These are phyloP conservation scores for Fusarium duplospermum DNA, from an alignment of 2,329 filamentous ascomycete species.

Conservation along the genomic window DNA sequence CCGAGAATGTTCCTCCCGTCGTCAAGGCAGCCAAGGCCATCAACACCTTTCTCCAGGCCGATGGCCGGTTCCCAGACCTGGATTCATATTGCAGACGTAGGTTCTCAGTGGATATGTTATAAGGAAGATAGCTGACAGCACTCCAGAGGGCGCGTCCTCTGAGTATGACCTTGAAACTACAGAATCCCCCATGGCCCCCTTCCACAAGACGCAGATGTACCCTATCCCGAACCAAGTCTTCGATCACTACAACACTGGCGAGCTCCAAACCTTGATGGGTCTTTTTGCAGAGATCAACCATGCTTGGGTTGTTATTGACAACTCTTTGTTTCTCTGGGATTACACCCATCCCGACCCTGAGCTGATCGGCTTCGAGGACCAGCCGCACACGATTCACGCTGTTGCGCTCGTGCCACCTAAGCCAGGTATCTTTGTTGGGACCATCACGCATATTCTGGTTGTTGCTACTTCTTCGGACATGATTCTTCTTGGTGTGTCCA, in stretches of 20 bases:
- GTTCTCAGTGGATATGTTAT: conserved; percentile 49
- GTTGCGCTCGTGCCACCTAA: conserved; percentile 89
- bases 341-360: conserved; percentile 94
- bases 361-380: conserved; percentile 91
- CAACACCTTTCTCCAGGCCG: conserved; percentile 79
- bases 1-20: conserved; percentile 70
- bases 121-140: conserved; percentile 40
- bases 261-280: conserved; percentile 93
- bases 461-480: conserved; percentile 89
- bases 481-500: conserved; percentile 84
- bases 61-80: conserved; percentile 87
- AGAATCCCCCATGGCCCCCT: conserved; percentile 83
- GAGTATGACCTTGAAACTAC: conserved; percentile 84
- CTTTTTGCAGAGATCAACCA: conserved; percentile 95
- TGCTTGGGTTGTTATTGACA: conserved; percentile 96
- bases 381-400: conserved; percentile 87
- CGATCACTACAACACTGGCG: conserved; percentile 88
- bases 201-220: conserved; percentile 87
- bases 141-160: conserved; percentile 84
- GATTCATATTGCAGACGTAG: conserved; percentile 90
- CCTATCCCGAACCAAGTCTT: conserved; percentile 93
- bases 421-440: conserved; percentile 84
- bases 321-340: conserved; percentile 96
- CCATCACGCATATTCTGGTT: conserved; percentile 89
- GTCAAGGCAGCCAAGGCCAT: conserved; percentile 85